Evolutionary conservation across 495 filamentous ascomycete species (phyloP).

Genomic region (Chlorociboria aeruginascens): DNA sequence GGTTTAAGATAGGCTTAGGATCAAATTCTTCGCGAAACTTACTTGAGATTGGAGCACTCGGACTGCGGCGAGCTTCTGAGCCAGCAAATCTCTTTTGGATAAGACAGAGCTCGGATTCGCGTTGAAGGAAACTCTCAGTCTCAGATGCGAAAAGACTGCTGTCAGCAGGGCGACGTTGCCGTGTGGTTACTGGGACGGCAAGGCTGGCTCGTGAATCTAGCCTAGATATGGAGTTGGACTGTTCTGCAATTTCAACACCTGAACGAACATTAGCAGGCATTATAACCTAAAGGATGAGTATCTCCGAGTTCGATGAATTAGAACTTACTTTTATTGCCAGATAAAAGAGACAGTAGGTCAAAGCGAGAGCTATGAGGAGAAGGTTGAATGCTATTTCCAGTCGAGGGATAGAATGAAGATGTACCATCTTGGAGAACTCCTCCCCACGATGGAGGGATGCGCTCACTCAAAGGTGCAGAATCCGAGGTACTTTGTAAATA

Average conservation of each 20-base stretch:
- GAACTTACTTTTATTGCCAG: background rate
- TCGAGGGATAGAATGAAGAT: constrained; percentile 10
- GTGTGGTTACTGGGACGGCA: background rate
- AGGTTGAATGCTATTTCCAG: constrained; percentile 5
- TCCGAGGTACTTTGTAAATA: constrained; percentile 10
- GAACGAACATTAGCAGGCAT: too few relatives aligned
- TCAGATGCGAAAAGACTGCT: constrained; percentile 13
- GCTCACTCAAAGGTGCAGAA: constrained; percentile 7
- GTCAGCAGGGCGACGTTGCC: background rate
- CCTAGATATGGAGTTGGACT: background rate
- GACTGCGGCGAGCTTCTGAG: background rate
- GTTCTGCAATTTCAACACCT: background rate
- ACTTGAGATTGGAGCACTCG: constrained; percentile 15
- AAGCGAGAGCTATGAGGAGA: constrained; percentile 6
- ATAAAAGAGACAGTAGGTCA: constrained; percentile 2
- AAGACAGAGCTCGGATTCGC: constrained; percentile 12
- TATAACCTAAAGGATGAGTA: too few relatives aligned
- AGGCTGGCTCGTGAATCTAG: background rate
- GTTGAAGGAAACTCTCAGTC: constrained; percentile 9
- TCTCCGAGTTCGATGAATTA: background rate
- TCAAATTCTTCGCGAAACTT: constrained; percentile 19
- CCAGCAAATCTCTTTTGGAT: constrained; percentile 8
- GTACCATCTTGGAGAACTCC: constrained; percentile 1
- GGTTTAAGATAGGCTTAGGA: background rate
- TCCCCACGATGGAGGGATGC: constrained; percentile 8